Base-by-base conservation (phyloP, 176 grass and related monocot species). In the Musa itinerans region DNA sequence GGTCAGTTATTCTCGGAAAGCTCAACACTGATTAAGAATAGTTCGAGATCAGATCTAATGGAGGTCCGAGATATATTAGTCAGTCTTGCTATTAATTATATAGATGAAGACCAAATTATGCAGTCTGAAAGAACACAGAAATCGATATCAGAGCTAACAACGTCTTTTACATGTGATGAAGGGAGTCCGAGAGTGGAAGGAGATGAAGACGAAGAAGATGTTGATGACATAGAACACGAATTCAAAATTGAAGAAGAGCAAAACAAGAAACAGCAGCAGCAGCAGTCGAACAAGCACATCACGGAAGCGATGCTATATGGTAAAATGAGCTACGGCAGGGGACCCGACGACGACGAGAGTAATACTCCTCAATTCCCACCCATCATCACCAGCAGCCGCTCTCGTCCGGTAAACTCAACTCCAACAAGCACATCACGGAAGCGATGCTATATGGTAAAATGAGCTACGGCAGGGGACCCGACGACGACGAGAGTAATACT, bases 351-450 rank as follows among this genome's bases (percentile, higher is more conserved):
- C 26, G 81, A 82, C 0, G 86, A 86, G 14, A 94, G n/a, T 27
- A 87, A 16, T 82, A 69, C 87, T 34, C 85, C 95, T 43, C 81
- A 79, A 71, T 81, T 99, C 74, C 95, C 95, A 11, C 91, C 88
- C 12, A 94, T 99, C 78, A 99, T 99, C 75, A 99, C 95, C 9
- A 84, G 93, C 29, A 29, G 84, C 11, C 90, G 81, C 68, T 99
- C 95, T 76, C 87, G 87, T 74, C 91, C 88, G 69, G 95, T 99
- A 85, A 12, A 9, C 53, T 9, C 22, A n/a, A 71, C 17, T 16
- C 55, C 23, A 91, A 86, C 85, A 83, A 49, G 69, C 86, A 94
- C 76, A 81, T 99, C 83, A 94, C 95, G 81, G 73, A 75, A 24
- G 73, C 73, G 55, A 75, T 75, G 73, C 73, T 75, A 6, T 75